Conservation (phyloP, 352 stramenopile genomes). For the Saprolegnia parasitica region DNA sequence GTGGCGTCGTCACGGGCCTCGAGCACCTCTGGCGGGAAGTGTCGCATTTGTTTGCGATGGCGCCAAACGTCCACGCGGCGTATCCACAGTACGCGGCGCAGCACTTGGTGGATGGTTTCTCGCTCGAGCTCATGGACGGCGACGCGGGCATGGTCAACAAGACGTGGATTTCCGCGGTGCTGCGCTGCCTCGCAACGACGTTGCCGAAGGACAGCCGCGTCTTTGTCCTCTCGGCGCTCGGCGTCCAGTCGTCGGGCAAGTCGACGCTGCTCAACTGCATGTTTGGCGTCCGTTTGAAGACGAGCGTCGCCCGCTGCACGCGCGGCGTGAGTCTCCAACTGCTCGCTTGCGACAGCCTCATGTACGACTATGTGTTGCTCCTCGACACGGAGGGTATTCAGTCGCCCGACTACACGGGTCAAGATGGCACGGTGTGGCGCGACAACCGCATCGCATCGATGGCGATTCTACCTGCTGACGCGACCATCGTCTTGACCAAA, state of each 20-base stretch:
- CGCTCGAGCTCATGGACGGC: neutral
- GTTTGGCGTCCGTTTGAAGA: neutral
- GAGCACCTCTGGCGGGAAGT: neutral
- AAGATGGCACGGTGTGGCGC: neutral
- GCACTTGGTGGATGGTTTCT: neutral
- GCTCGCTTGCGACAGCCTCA: neutral
- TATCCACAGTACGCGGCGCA: neutral
- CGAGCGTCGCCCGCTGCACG: neutral
- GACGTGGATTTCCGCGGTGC: neutral
- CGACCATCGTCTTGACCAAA: neutral
- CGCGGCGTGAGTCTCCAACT: neutral
- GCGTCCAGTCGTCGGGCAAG: neutral
- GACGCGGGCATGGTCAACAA: neutral
- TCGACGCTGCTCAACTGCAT: conserved; percentile 2
- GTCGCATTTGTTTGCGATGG: neutral
- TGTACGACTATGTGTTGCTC: neutral
- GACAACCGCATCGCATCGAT: neutral
- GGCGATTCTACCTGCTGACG: neutral
- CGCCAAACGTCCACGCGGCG: neutral
- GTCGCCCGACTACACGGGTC: neutral
- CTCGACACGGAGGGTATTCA: neutral
- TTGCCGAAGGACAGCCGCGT: neutral
- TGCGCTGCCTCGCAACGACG: neutral
- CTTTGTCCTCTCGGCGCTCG: neutral
- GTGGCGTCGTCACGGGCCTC: neutral